Base-by-base conservation (phyloP, 2,329 filamentous ascomycete genomes). In the Alternaria sp. region DNA sequence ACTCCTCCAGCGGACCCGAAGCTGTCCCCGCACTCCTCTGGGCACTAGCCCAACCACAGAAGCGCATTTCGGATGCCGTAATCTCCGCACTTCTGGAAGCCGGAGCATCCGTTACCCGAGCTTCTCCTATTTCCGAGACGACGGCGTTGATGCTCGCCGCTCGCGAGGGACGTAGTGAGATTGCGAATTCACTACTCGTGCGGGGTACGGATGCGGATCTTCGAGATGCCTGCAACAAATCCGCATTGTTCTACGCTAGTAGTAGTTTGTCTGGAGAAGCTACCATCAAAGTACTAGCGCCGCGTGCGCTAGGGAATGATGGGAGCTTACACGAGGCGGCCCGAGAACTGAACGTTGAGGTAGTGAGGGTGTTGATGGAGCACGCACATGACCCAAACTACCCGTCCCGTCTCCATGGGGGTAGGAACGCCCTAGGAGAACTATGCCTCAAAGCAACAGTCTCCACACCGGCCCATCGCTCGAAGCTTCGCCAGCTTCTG, bases 271-370 rank as follows among this genome's bases (percentile, higher is more conserved):
- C 71, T 48, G 62, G 66, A 34, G 60, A 65, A 40, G 61, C 62
- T 76, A 37, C 67, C 13, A 68, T 73, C 5, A 66, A 69, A 2
- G 81, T 80, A 51, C 73, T 90, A 0, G 78, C 88, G 5, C 83
- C 84, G 0, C 84, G 85, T 21, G 84, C 86, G 1, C 81, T 84
- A 2, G 81, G 79, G 40, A 86, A 90, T 56, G 88, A 91, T 58
- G 87, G 88, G 0, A 89, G 86, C 1, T 78, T 91, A 3, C 88
- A 90, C 66, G 87, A 89, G 59, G 86, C 87, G 3, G 84, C 87
- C 0, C 80, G 85, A 11, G 82, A 84, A 45, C 79, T 90, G 21
- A 86, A 89, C 62, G 62, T 87, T 0, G 75, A 82, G 11, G 83
- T 83, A 1, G 84, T 88, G 60, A 80, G 81, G 49, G 78, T 86